Conservation (phyloP, 2,329 filamentous ascomycete species). For the Hypoxylon sp. region DNA sequence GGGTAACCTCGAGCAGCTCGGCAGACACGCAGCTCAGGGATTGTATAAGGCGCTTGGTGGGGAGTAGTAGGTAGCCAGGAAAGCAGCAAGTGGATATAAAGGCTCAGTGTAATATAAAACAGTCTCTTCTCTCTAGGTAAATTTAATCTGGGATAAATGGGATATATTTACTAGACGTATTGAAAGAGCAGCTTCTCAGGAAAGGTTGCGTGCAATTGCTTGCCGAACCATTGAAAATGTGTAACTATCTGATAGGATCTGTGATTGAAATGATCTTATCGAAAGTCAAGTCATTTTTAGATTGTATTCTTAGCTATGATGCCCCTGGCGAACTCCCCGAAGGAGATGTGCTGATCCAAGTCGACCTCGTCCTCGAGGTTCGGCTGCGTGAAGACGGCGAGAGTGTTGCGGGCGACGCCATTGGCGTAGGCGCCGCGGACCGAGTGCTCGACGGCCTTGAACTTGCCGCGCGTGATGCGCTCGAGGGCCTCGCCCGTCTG, state of each 20-base stretch:
- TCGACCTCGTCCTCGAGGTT: conserved; percentile 85
- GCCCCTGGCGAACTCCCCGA: conserved; percentile 76
- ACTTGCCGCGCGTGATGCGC: conserved; percentile 87
- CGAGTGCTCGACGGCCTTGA: conserved; percentile 96
- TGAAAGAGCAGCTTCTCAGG: too few species aligned
- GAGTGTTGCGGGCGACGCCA: conserved; percentile 79
- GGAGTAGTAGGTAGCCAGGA: too few species aligned
- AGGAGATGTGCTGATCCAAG: conserved; percentile 69
- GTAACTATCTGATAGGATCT: too few species aligned
- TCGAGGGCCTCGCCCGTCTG: conserved; percentile 94
- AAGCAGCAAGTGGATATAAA: too few species aligned
- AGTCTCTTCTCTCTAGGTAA: too few species aligned
- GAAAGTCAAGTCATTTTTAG: conserved; percentile 25
- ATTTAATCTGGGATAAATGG: too few species aligned
- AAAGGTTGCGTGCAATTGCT: too few species aligned
- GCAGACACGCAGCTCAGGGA: conserved; percentile 26
- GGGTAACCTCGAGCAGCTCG: conserved; percentile 26
- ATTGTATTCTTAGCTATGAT: conserved; percentile 69
- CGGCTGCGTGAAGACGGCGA: conserved; percentile 97
- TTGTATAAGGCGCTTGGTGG: background rate
- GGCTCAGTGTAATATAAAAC: too few species aligned
- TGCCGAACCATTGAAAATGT: background rate
- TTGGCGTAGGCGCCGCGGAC: conserved; percentile 76
- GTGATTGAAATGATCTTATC: background rate
- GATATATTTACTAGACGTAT: too few species aligned